Percentiles rank a stretch among this genome's conserved stretches.
Conservation (phyloP, 164 flowering plant species). For the Brasenia schreberi region DNA sequence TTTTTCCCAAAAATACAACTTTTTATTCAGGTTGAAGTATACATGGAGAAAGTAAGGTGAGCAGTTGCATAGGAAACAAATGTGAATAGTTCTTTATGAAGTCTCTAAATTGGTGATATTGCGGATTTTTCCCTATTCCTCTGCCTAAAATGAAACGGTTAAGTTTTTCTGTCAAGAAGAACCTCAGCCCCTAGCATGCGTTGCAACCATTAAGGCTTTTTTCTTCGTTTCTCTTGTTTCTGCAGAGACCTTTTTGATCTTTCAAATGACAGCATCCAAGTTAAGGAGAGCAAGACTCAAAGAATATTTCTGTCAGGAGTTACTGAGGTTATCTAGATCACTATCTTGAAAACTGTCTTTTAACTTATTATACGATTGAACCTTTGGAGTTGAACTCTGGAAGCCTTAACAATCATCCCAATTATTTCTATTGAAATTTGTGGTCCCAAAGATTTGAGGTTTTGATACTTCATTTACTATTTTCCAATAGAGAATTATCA, state of each 20-base stretch:
- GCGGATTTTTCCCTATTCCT: background rate
- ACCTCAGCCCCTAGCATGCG: no score
- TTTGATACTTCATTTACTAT: background rate
- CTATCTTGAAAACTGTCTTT: background rate
- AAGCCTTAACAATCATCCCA: background rate
- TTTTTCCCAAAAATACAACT: slow-evolving; percentile 1
- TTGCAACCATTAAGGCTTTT: background rate
- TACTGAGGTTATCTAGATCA: slow-evolving; percentile 44
- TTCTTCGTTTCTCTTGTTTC: background rate
- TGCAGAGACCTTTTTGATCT: slow-evolving; percentile 78
- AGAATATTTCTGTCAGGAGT: slow-evolving; percentile 60
- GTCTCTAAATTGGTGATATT: no score
- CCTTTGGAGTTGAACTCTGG: background rate
- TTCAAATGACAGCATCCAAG: slow-evolving; percentile 68
- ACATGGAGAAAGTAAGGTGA: slow-evolving; percentile 93
- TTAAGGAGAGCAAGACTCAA: slow-evolving; percentile 56
- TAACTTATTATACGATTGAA: background rate
- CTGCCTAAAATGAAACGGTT: no score
- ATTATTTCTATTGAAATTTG: background rate
- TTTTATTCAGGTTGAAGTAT: slow-evolving; percentile 63
- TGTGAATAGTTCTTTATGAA: no score
- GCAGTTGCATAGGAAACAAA: slow-evolving; percentile 4
- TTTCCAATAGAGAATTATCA: slow-evolving; percentile 31
- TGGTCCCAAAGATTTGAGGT: background rate
- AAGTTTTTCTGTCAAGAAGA: no score